These are phyloP conservation scores for Hypsizygus marmoreus DNA, from an alignment of 768 basidiomycete species.

Conservation along the genomic window DNA sequence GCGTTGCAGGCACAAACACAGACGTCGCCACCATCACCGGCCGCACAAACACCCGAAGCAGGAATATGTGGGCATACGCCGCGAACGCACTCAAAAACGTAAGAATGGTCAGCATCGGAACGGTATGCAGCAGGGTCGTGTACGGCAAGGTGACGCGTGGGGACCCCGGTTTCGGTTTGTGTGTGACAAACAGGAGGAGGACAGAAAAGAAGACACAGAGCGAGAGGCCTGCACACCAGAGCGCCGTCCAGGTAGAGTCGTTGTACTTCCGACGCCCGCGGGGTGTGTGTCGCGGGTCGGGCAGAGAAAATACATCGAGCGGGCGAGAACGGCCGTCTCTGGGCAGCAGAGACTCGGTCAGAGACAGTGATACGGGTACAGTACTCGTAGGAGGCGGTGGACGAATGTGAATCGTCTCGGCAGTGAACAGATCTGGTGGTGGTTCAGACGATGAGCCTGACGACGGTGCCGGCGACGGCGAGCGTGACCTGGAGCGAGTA, in stretches of 20 bases:
- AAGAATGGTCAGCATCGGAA: slow-evolving; percentile 71
- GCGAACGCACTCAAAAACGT: slow-evolving; percentile 66
- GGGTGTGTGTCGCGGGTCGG: slow-evolving; percentile 67
- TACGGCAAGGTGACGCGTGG: slow-evolving; percentile 51
- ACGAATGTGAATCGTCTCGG: slow-evolving; percentile 25
- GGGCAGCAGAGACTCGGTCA: slow-evolving; percentile 78
- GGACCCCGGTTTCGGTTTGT: slow-evolving; percentile 38
- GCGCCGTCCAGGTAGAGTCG: slow-evolving; percentile 66
- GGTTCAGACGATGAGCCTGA: slow-evolving; percentile 41
- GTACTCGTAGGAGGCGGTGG: slow-evolving; percentile 38
- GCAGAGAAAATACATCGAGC: slow-evolving; percentile 69
- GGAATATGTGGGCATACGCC: slow-evolving; percentile 71
- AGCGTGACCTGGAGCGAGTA: slow-evolving; percentile 29
- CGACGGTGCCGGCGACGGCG: slow-evolving; percentile 34
- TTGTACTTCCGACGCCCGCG: slow-evolving; percentile 68
- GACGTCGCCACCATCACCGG: slow-evolving; percentile 80
- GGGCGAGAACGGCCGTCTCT: slow-evolving; percentile 64
- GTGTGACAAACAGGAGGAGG: slow-evolving; percentile 60
- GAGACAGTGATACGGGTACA: slow-evolving; percentile 54
- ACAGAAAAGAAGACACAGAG: slow-evolving; percentile 62
- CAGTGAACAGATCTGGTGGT: slow-evolving; percentile 41
- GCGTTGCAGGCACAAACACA: slow-evolving; percentile 68
- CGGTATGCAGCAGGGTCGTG: slow-evolving; percentile 69
- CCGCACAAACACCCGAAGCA: slow-evolving; percentile 76
- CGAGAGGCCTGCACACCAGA: slow-evolving; percentile 60